Evolutionary conservation across 169 alveolate genomes (phyloP).

Genomic region (Eimeria necatrix): DNA sequence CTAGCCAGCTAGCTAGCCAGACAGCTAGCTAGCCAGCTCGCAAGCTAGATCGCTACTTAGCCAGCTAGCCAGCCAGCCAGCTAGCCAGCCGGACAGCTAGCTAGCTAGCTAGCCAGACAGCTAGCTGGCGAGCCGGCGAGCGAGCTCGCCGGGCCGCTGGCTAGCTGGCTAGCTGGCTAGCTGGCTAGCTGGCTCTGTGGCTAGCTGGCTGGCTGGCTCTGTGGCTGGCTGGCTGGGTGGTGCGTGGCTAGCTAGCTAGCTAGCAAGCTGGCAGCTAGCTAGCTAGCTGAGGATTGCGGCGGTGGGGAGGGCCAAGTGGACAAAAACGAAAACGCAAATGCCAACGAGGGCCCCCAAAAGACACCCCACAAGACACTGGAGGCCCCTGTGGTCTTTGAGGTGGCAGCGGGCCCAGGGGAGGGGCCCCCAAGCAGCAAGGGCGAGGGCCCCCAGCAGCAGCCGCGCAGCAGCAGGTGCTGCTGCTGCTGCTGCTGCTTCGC

Average conservation of each 20-base stretch:
- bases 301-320: background rate
- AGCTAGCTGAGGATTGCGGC: background rate
- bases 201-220: background rate
- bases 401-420: conserved; percentile 83
- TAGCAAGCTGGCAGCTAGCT: background rate
- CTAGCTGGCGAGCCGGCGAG: no score
- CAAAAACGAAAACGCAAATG: background rate
- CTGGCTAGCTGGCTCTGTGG: no score
- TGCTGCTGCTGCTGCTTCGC: conserved; percentile 51
- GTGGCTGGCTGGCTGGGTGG: no score
- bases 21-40: no score
- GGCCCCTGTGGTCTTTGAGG: conserved; percentile 81
- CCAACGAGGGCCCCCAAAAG: conserved; percentile 49
- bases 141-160: no score
- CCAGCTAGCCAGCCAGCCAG: no score
- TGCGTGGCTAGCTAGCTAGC: background rate
- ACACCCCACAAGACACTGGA: conserved; percentile 82
- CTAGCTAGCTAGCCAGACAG: no score
- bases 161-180: no score
- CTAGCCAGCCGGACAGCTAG: no score
- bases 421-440: conserved; percentile 39
- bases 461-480: background rate
- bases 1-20: no score
- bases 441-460: background rate
- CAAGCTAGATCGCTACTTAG: no score